Evolutionary conservation across 2,329 filamentous ascomycete genomes (phyloP).

Genomic region (Penicillium sp.): DNA sequence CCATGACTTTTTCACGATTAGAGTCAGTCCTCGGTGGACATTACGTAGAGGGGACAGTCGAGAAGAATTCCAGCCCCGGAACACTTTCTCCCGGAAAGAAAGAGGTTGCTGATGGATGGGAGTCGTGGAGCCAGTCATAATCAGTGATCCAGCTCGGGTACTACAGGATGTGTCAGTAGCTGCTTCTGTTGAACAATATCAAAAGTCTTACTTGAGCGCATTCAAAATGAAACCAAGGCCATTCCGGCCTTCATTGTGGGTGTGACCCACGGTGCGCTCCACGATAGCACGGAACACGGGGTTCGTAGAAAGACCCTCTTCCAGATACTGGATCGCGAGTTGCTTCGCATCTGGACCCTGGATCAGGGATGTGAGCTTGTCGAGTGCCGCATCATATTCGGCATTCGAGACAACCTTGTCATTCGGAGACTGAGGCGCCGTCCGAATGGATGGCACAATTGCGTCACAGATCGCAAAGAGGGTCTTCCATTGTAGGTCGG

Average conservation of each 20-base stretch:
- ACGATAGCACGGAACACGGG: constrained; percentile 53
- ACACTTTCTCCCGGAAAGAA: constrained; percentile 54
- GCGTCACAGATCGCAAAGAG: constrained; percentile 60
- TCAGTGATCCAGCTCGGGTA: constrained; percentile 56
- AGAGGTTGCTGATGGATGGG: constrained; percentile 57
- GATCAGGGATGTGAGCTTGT: constrained; percentile 26
- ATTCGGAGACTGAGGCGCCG: constrained; percentile 33
- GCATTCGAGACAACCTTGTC: constrained; percentile 42
- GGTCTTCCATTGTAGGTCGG: constrained; percentile 59
- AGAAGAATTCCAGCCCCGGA: constrained; percentile 55
- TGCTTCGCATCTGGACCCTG: constrained; percentile 35
- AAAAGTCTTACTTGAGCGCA: constrained; percentile 51
- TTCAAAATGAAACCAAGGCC: constrained; percentile 55
- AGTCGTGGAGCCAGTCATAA: constrained; percentile 59
- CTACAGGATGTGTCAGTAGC: constrained; percentile 30
- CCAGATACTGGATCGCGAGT: constrained; percentile 48
- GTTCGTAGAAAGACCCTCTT: constrained; percentile 49
- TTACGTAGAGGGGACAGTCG: constrained; percentile 54
- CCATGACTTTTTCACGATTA: constrained; percentile 56
- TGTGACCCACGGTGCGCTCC: constrained; percentile 49
- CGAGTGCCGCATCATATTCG: constrained; percentile 43
- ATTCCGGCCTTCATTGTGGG: constrained; percentile 51
- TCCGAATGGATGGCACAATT: constrained; percentile 55
- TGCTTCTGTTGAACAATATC: neutral
- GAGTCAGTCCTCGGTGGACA: constrained; percentile 51